phyloP scores from a whole-genome alignment of 345 rosid genomes.

The Stellera chamaejasme region DNA sequence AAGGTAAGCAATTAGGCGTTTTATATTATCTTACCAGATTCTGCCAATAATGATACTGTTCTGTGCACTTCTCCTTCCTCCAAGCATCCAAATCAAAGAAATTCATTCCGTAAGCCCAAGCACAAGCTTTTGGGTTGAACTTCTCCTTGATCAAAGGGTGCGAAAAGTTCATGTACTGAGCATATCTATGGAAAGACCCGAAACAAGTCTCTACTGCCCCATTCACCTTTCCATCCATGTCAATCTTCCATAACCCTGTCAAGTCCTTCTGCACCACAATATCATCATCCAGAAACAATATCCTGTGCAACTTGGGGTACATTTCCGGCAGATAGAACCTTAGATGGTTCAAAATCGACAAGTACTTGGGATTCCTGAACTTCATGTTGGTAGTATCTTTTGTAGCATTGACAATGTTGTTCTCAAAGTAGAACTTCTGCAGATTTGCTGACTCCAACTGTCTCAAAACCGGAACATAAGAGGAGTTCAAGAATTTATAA shows the following conservation, averaged over 20 bases:
- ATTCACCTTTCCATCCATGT: slow-evolving; percentile 96
- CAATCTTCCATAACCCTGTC: slow-evolving; percentile 91
- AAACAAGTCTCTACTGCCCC: slow-evolving; percentile 99
- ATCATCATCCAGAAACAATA: slow-evolving; percentile 89
- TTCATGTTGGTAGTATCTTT: slow-evolving; percentile 94
- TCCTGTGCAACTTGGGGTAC: slow-evolving; percentile 84
- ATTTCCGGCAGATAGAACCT: slow-evolving; percentile 94
- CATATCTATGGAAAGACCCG: slow-evolving; percentile 93
- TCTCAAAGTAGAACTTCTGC: slow-evolving; percentile 93
- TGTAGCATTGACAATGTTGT: slow-evolving; percentile 85
- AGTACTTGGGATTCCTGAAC: slow-evolving; percentile 92
- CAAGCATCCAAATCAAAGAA: slow-evolving; percentile 99
- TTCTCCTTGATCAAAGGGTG: slow-evolving; percentile 91
- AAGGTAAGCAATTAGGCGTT: background rate
- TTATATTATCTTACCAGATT: slow-evolving; percentile 49
- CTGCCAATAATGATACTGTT: slow-evolving; percentile 99
- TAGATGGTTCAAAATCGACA: slow-evolving; percentile 90
- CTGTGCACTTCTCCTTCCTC: slow-evolving; percentile 98
- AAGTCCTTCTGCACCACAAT: slow-evolving; percentile 95
- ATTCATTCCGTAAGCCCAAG: slow-evolving; percentile 99
- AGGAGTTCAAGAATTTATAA: slow-evolving; percentile 81
- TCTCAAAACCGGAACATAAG: slow-evolving; percentile 84
- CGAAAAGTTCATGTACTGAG: slow-evolving; percentile 97
- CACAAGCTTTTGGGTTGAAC: slow-evolving; percentile 96
- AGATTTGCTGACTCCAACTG: slow-evolving; percentile 84